A percentile compares a stretch with the other conserved stretches of the same genome.
Evolutionary conservation across 2,329 filamentous ascomycete species (phyloP).

Genomic region (Fusarium sp.): DNA sequence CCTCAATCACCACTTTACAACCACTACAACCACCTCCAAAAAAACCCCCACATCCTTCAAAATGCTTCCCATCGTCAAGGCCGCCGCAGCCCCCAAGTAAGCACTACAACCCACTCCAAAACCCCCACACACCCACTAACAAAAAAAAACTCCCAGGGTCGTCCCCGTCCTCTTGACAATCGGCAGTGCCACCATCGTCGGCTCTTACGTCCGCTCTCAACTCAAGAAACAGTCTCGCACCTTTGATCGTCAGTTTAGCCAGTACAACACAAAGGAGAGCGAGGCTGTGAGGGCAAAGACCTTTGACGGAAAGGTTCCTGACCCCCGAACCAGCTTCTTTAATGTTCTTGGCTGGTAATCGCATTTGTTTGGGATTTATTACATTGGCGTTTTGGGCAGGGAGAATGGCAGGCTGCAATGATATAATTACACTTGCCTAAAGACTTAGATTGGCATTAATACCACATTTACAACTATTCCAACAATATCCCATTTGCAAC

Average conservation of each 20-base stretch:
- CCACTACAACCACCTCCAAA: neutral
- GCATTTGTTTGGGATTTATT: constrained; percentile 5
- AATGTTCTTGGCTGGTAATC: constrained; percentile 26
- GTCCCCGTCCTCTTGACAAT: constrained; percentile 37
- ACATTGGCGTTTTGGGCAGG: constrained; percentile 1
- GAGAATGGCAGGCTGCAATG: neutral
- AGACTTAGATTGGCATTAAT: neutral
- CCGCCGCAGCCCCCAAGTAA: constrained; percentile 32
- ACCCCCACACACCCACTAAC: constrained; percentile 6
- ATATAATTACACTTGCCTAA: neutral
- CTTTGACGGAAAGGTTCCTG: constrained; percentile 13
- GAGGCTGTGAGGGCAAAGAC: constrained; percentile 28
- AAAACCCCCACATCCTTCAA: constrained; percentile 4
- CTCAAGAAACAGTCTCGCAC: constrained; percentile 28
- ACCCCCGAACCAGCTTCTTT: constrained; percentile 6
- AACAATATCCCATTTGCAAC: neutral
- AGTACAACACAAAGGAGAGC: constrained; percentile 37
- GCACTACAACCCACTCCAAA: neutral
- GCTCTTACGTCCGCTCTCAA: constrained; percentile 26
- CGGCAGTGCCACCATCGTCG: constrained; percentile 34
- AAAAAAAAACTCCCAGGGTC: constrained; percentile 19
- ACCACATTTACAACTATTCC: neutral
- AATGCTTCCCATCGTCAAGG: constrained; percentile 34
- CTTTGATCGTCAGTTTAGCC: constrained; percentile 38
- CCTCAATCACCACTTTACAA: neutral